phyloP scores from a whole-genome alignment of 2,329 filamentous ascomycete genomes.

The Epicoccum nigrum region DNA sequence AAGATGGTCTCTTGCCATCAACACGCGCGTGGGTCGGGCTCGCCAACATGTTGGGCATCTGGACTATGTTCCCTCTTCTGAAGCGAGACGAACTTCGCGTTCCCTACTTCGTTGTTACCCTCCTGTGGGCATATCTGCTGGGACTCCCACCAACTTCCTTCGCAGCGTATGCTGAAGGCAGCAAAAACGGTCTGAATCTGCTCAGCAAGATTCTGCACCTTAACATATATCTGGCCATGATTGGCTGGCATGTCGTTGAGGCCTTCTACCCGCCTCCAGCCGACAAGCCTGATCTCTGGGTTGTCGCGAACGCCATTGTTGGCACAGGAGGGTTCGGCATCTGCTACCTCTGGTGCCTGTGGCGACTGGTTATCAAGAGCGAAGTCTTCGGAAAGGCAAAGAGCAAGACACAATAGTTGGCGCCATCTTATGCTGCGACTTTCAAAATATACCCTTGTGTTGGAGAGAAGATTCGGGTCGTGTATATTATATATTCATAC shows the following conservation, averaged over 20 bases:
- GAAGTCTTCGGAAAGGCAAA: conserved; percentile 49
- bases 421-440: background rate
- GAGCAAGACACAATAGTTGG: conserved; percentile 48
- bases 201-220: conserved; percentile 75
- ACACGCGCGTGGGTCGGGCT: conserved; percentile 93
- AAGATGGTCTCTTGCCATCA: conserved; percentile 76
- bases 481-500: conserved; percentile 31
- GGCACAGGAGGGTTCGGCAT: conserved; percentile 84
- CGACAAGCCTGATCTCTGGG: conserved; percentile 90
- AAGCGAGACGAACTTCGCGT: conserved; percentile 81
- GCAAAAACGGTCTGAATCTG: conserved; percentile 53
- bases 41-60: conserved; percentile 84
- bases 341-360: conserved; percentile 91
- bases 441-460: conserved; percentile 15
- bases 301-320: conserved; percentile 85
- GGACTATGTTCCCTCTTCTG: conserved; percentile 93
- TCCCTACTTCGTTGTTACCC: conserved; percentile 82
- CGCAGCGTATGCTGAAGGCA: conserved; percentile 65
- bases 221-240: conserved; percentile 77
- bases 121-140: conserved; percentile 90
- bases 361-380: conserved; percentile 68
- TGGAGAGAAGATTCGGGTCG: conserved; percentile 39
- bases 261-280: conserved; percentile 69
- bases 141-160: conserved; percentile 81
- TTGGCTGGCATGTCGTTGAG: conserved; percentile 80